A percentile compares a stretch with the other conserved stretches of the same genome.
Conservation (phyloP, 805 yeast genomes). For the Hanseniaspora taiwanica region DNA sequence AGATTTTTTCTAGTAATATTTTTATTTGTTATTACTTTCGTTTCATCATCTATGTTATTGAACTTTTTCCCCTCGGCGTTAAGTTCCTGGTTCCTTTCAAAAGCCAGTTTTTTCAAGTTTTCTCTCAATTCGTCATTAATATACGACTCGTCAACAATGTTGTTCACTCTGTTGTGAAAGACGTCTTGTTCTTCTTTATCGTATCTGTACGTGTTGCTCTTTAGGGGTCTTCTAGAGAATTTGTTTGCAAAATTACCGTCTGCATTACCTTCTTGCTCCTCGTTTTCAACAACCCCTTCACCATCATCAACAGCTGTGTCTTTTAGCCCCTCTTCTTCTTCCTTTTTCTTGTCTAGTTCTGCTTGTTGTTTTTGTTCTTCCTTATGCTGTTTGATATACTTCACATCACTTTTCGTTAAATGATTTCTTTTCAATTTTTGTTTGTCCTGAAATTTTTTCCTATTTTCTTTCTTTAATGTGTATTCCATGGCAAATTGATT, state of each 20-base stretch:
- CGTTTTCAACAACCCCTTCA: constrained; percentile 8
- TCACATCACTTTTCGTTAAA: constrained; percentile 25
- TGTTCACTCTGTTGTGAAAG: constrained; percentile 4
- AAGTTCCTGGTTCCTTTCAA: constrained; percentile 1
- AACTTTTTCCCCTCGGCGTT: background rate
- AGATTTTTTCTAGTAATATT: constrained; percentile 12
- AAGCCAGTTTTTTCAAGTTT: background rate
- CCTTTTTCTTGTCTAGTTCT: constrained; percentile 10
- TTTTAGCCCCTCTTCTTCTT: constrained; percentile 7
- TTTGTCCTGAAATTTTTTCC: constrained; percentile 30
- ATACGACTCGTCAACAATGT: constrained; percentile 9
- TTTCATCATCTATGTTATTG: background rate
- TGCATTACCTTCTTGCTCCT: constrained; percentile 11
- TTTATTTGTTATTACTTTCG: background rate
- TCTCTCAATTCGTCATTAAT: constrained; percentile 6
- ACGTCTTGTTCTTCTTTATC: constrained; percentile 7
- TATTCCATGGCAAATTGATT: constrained; percentile 11
- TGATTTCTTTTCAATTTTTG: constrained; percentile 27
- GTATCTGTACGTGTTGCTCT: constrained; percentile 2
- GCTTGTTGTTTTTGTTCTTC: constrained; percentile 12
- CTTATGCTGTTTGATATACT: constrained; percentile 16
- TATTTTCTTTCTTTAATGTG: constrained; percentile 26
- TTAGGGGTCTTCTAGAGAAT: constrained; percentile 7
- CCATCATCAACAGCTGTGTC: background rate
- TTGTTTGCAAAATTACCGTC: constrained; percentile 15